Conservation (phyloP, 148 eudicot species). For the Rhododendron williamsianum region DNA sequence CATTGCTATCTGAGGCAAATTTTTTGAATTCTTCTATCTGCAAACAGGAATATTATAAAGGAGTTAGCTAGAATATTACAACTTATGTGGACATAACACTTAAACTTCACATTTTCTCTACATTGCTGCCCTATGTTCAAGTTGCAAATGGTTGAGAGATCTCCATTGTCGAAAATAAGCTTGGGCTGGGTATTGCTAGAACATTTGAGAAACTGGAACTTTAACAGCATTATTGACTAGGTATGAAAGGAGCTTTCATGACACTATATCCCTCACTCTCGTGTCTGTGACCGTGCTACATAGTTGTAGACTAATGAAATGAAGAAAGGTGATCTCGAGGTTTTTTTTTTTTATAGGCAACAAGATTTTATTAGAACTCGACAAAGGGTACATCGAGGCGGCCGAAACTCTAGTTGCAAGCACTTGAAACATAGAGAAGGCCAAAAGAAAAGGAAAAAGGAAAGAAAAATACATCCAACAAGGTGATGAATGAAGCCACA, state of each 20-base stretch:
- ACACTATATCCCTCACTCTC: neutral
- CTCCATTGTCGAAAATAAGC: neutral
- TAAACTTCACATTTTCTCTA: neutral
- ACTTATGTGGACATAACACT: neutral
- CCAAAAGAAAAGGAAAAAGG: too few species aligned
- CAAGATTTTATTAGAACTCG: too few species aligned
- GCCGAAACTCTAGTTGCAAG: too few species aligned
- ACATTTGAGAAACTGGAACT: neutral
- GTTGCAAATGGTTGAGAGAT: neutral
- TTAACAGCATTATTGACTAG: neutral
- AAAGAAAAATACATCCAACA: too few species aligned
- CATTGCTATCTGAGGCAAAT: constrained; percentile 66
- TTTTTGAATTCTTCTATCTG: constrained; percentile 91
- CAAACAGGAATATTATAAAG: neutral
- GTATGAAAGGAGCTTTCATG: neutral
- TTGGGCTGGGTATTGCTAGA: neutral
- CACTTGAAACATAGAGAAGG: too few species aligned
- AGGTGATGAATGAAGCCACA: too few species aligned
- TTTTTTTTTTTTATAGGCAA: too few species aligned
- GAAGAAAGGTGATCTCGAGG: too few species aligned
- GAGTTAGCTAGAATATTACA: neutral
- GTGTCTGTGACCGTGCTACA: too few species aligned
- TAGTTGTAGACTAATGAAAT: too few species aligned
- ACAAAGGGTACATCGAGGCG: too few species aligned
- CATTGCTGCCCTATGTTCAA: neutral